Percentiles rank a stretch among this genome's conserved stretches.
Conservation (phyloP, 2,329 filamentous ascomycete species). For the Stemphylium lycopersici region DNA sequence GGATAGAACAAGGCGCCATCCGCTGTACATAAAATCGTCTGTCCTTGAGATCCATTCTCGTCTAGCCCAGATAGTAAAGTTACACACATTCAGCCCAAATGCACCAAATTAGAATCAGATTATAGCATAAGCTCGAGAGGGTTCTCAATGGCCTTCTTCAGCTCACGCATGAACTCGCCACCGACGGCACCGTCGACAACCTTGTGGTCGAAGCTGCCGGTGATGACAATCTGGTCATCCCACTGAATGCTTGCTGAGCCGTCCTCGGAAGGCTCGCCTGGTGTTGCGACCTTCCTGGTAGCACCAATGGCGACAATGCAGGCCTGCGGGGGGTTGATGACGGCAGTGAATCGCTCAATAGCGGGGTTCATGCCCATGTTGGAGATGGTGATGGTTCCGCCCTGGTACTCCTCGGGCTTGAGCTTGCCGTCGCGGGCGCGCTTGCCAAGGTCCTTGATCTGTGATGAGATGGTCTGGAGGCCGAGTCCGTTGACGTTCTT, state of each 20-base stretch:
- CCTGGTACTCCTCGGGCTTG: conserved; percentile 99
- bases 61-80: conserved; percentile 27
- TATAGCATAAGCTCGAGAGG: conserved; percentile 93
- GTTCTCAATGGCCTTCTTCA: conserved; percentile 98
- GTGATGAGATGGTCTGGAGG: conserved; percentile 82
- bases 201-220: conserved; percentile 98
- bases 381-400: conserved; percentile 97
- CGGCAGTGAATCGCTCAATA: conserved; percentile 94
- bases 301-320: conserved; percentile 94
- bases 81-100: conserved; percentile 25
- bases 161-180: conserved; percentile 92
- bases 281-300: conserved; percentile 92
- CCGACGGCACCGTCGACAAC: conserved; percentile 96
- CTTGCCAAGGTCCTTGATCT: conserved; percentile 97
- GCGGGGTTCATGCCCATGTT: conserved; percentile 99
- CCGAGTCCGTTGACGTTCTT: conserved; percentile 86
- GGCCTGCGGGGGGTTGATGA: conserved; percentile 98
- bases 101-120: conserved; percentile 19
- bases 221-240: conserved; percentile 97
- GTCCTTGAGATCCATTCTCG: conserved; percentile 18
- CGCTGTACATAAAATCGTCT: conserved; percentile 41
- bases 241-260: conserved; percentile 76
- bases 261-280: conserved; percentile 77
- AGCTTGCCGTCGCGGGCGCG: conserved; percentile 96
- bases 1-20: conserved; percentile 28